Evolutionary conservation across 2,329 filamentous ascomycete species (phyloP).

Genomic region (Penicillium thymicola): DNA sequence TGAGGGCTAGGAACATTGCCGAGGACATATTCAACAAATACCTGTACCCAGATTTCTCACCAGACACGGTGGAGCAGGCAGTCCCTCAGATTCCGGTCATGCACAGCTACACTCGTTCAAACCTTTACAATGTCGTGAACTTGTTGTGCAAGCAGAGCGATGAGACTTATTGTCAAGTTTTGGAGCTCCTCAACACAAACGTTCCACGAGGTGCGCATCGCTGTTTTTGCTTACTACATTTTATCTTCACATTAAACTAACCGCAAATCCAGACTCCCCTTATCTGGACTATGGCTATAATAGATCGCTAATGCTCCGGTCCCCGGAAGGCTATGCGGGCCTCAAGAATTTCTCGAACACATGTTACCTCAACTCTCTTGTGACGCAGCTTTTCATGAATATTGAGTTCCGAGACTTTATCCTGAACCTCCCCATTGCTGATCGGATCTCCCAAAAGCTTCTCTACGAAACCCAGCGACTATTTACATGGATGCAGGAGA

Average conservation of each 20-base stretch:
- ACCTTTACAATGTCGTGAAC: constrained; percentile 60
- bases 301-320: constrained; percentile 64
- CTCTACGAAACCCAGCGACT: constrained; percentile 74
- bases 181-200: constrained; percentile 52
- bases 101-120: constrained; percentile 54
- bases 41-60: constrained; percentile 59
- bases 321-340: constrained; percentile 78
- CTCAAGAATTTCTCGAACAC: constrained; percentile 92
- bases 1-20: constrained; percentile 40
- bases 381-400: constrained; percentile 97
- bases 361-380: constrained; percentile 92
- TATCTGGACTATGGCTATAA: constrained; percentile 63
- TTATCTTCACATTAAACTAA: background rate
- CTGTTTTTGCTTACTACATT: background rate
- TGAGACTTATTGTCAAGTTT: constrained; percentile 49
- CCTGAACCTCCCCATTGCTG: constrained; percentile 59
- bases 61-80: constrained; percentile 27
- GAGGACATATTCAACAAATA: constrained; percentile 60
- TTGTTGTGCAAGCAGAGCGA: constrained; percentile 51
- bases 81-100: constrained; percentile 49
- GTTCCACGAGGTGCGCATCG: constrained; percentile 48
- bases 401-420: constrained; percentile 81
- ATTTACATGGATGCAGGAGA: constrained; percentile 84
- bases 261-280: background rate
- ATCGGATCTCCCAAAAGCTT: constrained; percentile 60